Percentiles rank a stretch among this genome's conserved stretches.
Conservation (phyloP, 2,329 filamentous ascomycete genomes). For the Niveomyces coronatus region DNA sequence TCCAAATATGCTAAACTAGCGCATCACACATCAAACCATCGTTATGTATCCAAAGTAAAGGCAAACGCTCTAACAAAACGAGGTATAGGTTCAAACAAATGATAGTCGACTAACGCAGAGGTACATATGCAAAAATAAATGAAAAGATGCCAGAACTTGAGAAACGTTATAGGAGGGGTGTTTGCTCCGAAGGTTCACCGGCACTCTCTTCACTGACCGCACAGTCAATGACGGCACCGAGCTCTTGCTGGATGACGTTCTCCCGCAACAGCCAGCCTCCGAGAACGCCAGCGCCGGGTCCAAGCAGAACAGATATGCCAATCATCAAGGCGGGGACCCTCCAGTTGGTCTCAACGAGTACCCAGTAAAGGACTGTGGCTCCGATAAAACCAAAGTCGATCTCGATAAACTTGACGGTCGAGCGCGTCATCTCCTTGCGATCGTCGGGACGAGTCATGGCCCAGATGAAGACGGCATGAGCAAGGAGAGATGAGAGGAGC, state of each 20-base stretch:
- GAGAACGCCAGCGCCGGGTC: slow-evolving; percentile 28
- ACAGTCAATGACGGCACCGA: slow-evolving; percentile 11
- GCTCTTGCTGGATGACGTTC: slow-evolving; percentile 20
- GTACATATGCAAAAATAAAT: background rate
- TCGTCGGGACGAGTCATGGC: slow-evolving; percentile 31
- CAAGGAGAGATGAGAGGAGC: slow-evolving; percentile 29
- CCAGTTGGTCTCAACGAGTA: slow-evolving; percentile 41
- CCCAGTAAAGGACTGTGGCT: slow-evolving; percentile 42
- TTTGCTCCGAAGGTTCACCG: slow-evolving; percentile 6
- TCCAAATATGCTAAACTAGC: too few species aligned
- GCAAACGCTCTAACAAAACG: background rate
- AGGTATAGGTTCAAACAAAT: background rate
- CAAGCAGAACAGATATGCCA: slow-evolving; percentile 21
- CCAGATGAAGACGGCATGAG: slow-evolving; percentile 33
- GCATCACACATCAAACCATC: too few species aligned
- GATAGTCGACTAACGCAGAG: background rate
- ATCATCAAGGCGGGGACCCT: slow-evolving; percentile 24
- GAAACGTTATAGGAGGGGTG: slow-evolving; percentile 1
- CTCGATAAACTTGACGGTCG: slow-evolving; percentile 34
- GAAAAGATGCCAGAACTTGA: slow-evolving; percentile 1
- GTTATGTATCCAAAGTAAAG: too few species aligned
- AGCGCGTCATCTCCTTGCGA: slow-evolving; percentile 38
- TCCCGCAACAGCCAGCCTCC: slow-evolving; percentile 31
- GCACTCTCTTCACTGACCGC: slow-evolving; percentile 10
- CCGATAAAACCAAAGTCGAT: slow-evolving; percentile 35